Base-by-base conservation (phyloP, 2,329 filamentous ascomycete species). In the Dothidotthia symphoricarpi region DNA sequence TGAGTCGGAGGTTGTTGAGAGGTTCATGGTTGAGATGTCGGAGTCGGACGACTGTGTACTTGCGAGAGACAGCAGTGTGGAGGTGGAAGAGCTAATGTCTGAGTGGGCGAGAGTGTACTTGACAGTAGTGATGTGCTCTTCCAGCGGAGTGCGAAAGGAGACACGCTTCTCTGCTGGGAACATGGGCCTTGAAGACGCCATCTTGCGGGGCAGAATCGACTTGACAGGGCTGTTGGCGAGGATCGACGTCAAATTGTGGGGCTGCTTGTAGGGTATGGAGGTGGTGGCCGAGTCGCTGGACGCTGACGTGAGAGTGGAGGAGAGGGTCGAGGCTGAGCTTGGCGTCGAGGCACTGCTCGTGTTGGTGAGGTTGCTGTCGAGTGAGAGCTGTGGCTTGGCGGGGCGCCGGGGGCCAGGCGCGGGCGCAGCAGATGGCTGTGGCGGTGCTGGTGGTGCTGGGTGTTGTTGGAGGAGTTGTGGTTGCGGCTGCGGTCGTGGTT, bases 151-250 rank as follows among this genome's bases (percentile, higher is more conserved):
- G 14, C 73, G 69, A 55, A 81, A 83, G 16, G 71, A 73, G 10
- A 83, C 79, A 45, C 69, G 71, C 65, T 82, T 82, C 51, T 73
- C 67, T 2, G 75, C 68, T 3, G 78, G 77, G 53, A 81, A 81
- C 60, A 69, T 62, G 43, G 66, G 66, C 39, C 65, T 53, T 30
- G 68, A 62, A 19, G 71, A 51, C 1, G 73, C 68, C 50, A 69
- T 70, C 43, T 61, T 67, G 55, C 52, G 67, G 17, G 62, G 59
- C 51, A 51, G 47, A 27, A 63, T 49, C 9, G 59, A 60, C 31
- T 61, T 59, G 1, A 69, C 51, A 3, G 70, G 71, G 49, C 69
- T 69, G 63, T 75, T 75, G 45, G 51, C 46, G 34, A 75, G 61
- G 43, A 75, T 73, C 6, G 72, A 75, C 28, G 49, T 56, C 38